A percentile compares a stretch with the other conserved stretches of the same genome.
Evolutionary conservation across 1,139 yeast genomes (phyloP).

Genomic region (Magnusiomyces suaveolens): DNA sequence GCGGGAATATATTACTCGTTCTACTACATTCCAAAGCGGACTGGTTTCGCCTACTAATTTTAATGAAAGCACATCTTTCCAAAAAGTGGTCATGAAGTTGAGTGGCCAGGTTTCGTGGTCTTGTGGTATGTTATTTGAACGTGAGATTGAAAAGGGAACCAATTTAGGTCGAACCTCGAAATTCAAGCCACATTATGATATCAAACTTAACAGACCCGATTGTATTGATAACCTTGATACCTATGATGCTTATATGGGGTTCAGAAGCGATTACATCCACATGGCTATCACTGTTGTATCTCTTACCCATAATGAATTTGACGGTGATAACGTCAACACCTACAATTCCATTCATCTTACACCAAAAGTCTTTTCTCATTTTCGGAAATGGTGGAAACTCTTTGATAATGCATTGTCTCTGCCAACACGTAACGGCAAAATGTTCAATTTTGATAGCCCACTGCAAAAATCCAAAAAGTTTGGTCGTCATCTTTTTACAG

Average conservation of each 20-base stretch:
- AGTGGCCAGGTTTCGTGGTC: conserved; percentile 43
- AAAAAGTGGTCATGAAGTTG: conserved; percentile 47
- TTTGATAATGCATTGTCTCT: conserved; percentile 61
- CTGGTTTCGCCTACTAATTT: conserved; percentile 20
- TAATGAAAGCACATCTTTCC: conserved; percentile 24
- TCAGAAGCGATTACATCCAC: conserved; percentile 70
- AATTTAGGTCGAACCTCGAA: conserved; percentile 38
- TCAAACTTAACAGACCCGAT: conserved; percentile 55
- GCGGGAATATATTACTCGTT: conserved; percentile 25
- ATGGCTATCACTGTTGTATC: conserved; percentile 66
- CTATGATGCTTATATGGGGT: conserved; percentile 71
- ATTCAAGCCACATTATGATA: conserved; percentile 62
- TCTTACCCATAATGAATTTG: conserved; percentile 21
- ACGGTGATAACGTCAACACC: conserved; percentile 19
- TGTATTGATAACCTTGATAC: conserved; percentile 38
- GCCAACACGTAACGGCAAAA: conserved; percentile 63
- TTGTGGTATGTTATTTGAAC: conserved; percentile 42
- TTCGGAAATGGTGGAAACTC: conserved; percentile 75
- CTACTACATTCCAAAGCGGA: conserved; percentile 19
- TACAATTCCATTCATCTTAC: conserved; percentile 69
- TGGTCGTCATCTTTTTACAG: conserved; percentile 67
- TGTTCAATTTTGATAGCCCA: conserved; percentile 42
- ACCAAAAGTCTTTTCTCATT: conserved; percentile 58
- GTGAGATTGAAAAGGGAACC: conserved; percentile 25
- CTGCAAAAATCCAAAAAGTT: conserved; percentile 44